phyloP scores from a whole-genome alignment of 345 rosid species.

The Sisymbrium altissimum region DNA sequence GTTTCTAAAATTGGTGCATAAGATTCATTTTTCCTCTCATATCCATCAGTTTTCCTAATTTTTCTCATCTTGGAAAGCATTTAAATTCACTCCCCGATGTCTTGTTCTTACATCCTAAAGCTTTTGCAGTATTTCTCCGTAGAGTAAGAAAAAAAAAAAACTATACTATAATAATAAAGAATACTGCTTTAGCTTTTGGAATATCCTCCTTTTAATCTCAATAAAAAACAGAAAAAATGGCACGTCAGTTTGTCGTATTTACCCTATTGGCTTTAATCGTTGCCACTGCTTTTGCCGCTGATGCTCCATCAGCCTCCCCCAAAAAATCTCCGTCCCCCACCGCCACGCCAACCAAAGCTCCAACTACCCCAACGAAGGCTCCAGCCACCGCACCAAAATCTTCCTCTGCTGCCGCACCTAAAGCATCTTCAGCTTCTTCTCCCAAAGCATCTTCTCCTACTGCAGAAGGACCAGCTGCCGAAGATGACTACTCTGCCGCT shows the following conservation, averaged over 20 bases:
- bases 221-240: constrained; percentile 18
- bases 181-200: constrained; percentile 34
- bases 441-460: constrained; percentile 28
- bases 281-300: constrained; percentile 36
- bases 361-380: constrained; percentile 15
- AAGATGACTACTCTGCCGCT: constrained; percentile 26
- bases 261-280: constrained; percentile 29
- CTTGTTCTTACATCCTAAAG: constrained; percentile 15
- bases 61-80: constrained; percentile 17
- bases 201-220: constrained; percentile 16
- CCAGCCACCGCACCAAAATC: constrained; percentile 29
- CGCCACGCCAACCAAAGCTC: constrained; percentile 28
- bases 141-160: not conserved
- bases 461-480: constrained; percentile 18
- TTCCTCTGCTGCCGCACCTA: constrained; percentile 20
- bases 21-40: not conserved
- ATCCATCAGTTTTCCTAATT: constrained; percentile 24
- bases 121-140: constrained; percentile 23
- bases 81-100: not conserved
- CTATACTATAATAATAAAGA: not conserved
- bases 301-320: constrained; percentile 35
- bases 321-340: constrained; percentile 30
- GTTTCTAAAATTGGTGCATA: constrained; percentile 3
- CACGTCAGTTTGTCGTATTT: constrained; percentile 29
- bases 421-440: constrained; percentile 14